Base-by-base conservation (phyloP, 805 yeast species). In the Myxozyma mucilagina region DNA sequence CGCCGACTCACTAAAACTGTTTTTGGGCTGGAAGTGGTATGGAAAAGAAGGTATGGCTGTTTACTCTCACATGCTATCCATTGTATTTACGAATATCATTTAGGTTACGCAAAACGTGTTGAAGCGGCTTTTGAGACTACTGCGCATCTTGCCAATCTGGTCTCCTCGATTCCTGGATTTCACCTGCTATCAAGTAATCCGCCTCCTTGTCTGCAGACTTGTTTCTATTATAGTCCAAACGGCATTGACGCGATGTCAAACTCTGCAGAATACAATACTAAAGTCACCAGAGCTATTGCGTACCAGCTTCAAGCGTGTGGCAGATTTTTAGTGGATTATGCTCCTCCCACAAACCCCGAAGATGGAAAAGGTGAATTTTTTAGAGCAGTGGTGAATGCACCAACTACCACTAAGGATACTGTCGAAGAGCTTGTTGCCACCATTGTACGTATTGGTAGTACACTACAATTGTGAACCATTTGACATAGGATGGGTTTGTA, bases 201-300 rank as follows among this genome's bases (percentile, higher is more conserved):
- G 1, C 89, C 93, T 4, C 90, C 90, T 35, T 88, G 96, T 70
- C 75, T 89, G 53, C 96, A 89, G 73, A 91, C 89, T 2, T 90
- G 96, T 65, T 90, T 90, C 76, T 88, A 85, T 73, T 88, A 83
- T 73, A 78, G 80, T 36, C 87, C 87, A 0, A 56, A 59, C 7
- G 78, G 76, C 24, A 54, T 67, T 1, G 66, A 73, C 44, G 71
- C 73, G 36, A 74, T 71, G 11, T 71, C 71, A 38, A 56, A 67
- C 39, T 49, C 55, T 13, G 56, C 64, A 16, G 62, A 61, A 20
- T 61, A 53, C 51, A 84, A 81, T 73, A 84, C 91, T 0, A 71
- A 68, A 20, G 75, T 77, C 29, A 90, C 96, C 0, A 76, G 93
- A 47, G 72, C 68, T 63, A 86, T 90, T 60, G 87, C 89, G 2